phyloP scores from a whole-genome alignment of 805 yeast species.

The Barnettozyma sucrosica region DNA sequence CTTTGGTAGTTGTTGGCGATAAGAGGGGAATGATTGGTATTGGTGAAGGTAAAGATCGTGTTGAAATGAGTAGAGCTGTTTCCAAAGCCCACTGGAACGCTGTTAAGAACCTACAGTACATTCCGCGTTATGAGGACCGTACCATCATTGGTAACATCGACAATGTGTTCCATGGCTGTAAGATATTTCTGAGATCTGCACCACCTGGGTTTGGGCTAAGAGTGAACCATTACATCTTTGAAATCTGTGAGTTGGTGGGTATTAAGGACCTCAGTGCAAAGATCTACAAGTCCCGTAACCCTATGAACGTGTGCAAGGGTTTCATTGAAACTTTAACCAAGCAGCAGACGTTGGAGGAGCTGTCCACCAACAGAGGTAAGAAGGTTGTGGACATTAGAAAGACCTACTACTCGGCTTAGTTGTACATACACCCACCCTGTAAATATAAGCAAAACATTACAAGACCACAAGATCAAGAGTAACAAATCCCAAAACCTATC shows the following conservation, averaged over 20 bases:
- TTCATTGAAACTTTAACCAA: slow-evolving; percentile 76
- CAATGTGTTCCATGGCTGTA: slow-evolving; percentile 81
- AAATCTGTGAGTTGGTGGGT: slow-evolving; percentile 89
- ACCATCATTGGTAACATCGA: slow-evolving; percentile 83
- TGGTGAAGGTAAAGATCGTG: slow-evolving; percentile 90
- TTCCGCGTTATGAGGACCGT: slow-evolving; percentile 87
- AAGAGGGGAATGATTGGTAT: slow-evolving; percentile 89
- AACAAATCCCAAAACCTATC: not conserved
- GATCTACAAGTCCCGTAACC: slow-evolving; percentile 86
- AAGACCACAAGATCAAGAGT: not conserved
- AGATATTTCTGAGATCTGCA: slow-evolving; percentile 74
- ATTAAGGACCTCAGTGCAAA: slow-evolving; percentile 90
- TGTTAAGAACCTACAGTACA: slow-evolving; percentile 69
- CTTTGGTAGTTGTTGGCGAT: slow-evolving; percentile 88
- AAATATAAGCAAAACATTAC: slow-evolving; percentile 1
- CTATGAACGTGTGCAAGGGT: slow-evolving; percentile 90
- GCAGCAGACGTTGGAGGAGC: slow-evolving; percentile 78
- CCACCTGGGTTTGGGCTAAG: slow-evolving; percentile 93
- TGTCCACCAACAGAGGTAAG: slow-evolving; percentile 91
- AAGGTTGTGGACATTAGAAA: slow-evolving; percentile 89
- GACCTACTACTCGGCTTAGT: slow-evolving; percentile 67
- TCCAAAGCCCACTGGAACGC: slow-evolving; percentile 92
- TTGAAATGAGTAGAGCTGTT: slow-evolving; percentile 67
- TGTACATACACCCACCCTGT: not conserved
- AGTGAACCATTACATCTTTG: slow-evolving; percentile 84